phyloP scores from a whole-genome alignment of 1,284 basidiomycete genomes.

The Rhodotorula glutinis region DNA sequence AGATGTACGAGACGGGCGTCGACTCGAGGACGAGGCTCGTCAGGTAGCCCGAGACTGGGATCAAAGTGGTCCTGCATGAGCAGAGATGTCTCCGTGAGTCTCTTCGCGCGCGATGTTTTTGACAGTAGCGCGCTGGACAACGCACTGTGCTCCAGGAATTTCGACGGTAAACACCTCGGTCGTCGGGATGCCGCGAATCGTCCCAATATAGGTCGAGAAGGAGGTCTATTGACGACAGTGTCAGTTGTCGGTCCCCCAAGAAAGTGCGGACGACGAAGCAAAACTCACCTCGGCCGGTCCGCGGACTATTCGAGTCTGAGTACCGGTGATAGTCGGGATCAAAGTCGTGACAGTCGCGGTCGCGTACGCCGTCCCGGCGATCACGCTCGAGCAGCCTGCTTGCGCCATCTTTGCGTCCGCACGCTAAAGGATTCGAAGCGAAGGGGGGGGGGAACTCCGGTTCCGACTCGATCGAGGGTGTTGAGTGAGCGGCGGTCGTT shows the following conservation, averaged over 20 bases:
- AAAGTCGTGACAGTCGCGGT: slow-evolving; percentile 15
- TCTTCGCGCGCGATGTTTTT: too few relatives aligned
- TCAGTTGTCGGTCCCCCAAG: background rate
- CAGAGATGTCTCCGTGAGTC: background rate
- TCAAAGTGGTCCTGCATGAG: slow-evolving; percentile 5
- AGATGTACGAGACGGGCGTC: slow-evolving; percentile 18
- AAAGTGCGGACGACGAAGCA: background rate
- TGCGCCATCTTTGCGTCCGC: too few relatives aligned
- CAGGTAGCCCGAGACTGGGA: background rate
- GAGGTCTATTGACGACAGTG: background rate
- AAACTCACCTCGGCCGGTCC: slow-evolving; percentile 4
- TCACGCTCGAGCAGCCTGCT: background rate
- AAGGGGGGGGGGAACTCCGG: too few relatives aligned
- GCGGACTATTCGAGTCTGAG: slow-evolving; percentile 10
- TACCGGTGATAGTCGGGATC: slow-evolving; percentile 12
- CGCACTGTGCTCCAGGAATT: slow-evolving; percentile 19
- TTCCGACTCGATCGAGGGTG: too few relatives aligned
- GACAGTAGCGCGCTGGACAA: background rate
- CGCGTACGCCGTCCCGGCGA: slow-evolving; percentile 13
- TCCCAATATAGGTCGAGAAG: slow-evolving; percentile 1
- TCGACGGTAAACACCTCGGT: background rate
- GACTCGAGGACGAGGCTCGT: slow-evolving; percentile 22
- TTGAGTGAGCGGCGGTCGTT: background rate
- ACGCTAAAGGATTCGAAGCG: too few relatives aligned
- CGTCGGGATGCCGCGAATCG: slow-evolving; percentile 4